Base-by-base conservation (phyloP, 225 moss, liverwort and hornwort genomes). In the Physcomitrium patens region DNA sequence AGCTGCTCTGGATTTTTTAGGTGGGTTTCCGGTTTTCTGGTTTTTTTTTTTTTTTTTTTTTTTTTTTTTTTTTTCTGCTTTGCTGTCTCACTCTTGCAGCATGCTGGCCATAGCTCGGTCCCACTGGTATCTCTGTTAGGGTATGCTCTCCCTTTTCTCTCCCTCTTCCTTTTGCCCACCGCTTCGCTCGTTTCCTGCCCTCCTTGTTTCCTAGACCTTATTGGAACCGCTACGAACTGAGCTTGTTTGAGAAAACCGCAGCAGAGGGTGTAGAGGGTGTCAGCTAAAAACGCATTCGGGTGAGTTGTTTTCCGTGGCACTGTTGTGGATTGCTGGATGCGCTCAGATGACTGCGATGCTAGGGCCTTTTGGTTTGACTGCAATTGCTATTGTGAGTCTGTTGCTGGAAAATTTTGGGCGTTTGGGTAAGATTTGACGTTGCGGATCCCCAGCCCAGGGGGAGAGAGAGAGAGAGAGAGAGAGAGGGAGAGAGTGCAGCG, bases 191-290 rank as follows among this genome's bases (percentile, higher is more conserved):
- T 16, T 20, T 20, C 52, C 48, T 27, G 9, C 3, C 46, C 31
- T 14, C 9, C 48, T 24, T 31, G 18, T 1, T 56, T 75, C 10
- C 31, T 31, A 75, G 67, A 75, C 67, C 65, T 67, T 28, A 17
- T 28, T 18, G 12, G 2, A 45, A 19, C 7, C 18, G 3, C 19
- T 10, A 13, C 9, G 16, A 56, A 18, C 28, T 2, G 18, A 9
- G 57, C 18, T 18, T 31, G 19, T 57, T 37, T 47, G 45, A 27
- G 75, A 28, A 47, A 56, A 75, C 56, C 18, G 67, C 64, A 75
- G 28, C 45, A 46, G 26, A 11, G 28, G 43, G 26, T 10, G 22
- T 8, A 3, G 9, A 3, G 53, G 54, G 20, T 24, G 45, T 0
- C 65, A 70, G 70, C 58, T 59, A 24, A 26, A 47, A 41, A 7